These are phyloP conservation scores for Lentinula boryana DNA, from an alignment of 768 basidiomycete genomes.

Conservation along the genomic window DNA sequence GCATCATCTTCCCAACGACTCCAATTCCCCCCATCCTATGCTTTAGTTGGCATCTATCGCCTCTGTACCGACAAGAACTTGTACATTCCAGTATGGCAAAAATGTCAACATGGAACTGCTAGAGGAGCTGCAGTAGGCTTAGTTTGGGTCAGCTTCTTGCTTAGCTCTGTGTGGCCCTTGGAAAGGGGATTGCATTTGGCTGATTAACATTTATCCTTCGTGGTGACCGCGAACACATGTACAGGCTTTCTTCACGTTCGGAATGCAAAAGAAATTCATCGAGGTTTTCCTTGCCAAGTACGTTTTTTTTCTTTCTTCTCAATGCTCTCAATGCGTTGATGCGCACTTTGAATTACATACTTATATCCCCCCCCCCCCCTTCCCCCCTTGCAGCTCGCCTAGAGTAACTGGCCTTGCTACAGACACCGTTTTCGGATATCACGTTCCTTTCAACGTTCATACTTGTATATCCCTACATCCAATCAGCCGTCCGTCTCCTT, in stretches of 20 bases:
- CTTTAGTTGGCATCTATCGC: constrained; percentile 79
- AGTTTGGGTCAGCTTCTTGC: constrained; percentile 50
- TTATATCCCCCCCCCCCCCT: too few species aligned
- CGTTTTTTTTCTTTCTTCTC: constrained; percentile 11
- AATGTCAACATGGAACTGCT: constrained; percentile 71
- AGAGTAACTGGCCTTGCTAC: constrained; percentile 55
- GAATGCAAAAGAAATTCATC: constrained; percentile 65
- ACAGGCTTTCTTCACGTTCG: constrained; percentile 68
- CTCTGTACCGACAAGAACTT: constrained; percentile 68
- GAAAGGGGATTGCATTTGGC: too few species aligned
- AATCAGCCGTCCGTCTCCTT: background rate
- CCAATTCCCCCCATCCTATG: constrained; percentile 77
- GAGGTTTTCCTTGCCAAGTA: constrained; percentile 59
- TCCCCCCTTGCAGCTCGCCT: constrained; percentile 49
- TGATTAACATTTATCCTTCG: too few species aligned
- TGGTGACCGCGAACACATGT: too few species aligned
- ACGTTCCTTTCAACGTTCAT: constrained; percentile 59
- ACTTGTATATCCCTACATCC: constrained; percentile 46
- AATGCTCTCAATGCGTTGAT: background rate
- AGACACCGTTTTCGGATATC: constrained; percentile 60
- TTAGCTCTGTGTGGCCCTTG: background rate
- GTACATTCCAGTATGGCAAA: constrained; percentile 75
- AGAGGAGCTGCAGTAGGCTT: constrained; percentile 66
- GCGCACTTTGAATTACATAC: background rate
- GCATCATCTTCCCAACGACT: constrained; percentile 55